Conservation (phyloP, 2,329 filamentous ascomycete species). For the Stagonosporopsis cucurbitacearum region DNA sequence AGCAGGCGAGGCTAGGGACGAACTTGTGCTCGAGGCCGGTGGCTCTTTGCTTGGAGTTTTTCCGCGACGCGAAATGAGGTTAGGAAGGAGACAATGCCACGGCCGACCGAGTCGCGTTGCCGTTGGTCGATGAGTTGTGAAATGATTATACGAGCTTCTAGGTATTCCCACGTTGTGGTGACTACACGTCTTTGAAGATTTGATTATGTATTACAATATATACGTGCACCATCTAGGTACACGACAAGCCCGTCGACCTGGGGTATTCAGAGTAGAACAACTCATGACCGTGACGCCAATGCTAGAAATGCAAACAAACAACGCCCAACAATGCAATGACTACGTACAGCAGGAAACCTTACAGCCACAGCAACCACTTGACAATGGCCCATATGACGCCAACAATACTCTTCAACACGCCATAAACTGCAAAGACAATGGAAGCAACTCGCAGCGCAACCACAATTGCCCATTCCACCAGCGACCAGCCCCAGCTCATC, state of each 20-base stretch:
- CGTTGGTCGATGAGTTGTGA: not conserved
- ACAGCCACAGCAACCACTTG: conserved; percentile 81
- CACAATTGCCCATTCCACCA: conserved; percentile 86
- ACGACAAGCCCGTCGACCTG: not conserved
- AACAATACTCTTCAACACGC: conserved; percentile 68
- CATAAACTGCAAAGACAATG: conserved; percentile 81
- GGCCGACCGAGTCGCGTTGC: not conserved
- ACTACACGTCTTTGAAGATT: not conserved
- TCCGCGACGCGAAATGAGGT: conserved; percentile 3
- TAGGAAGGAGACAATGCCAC: not conserved
- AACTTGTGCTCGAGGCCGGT: not conserved
- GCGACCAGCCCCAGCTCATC: conserved; percentile 76
- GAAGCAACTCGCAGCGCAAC: conserved; percentile 94
- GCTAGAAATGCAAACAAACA: conserved; percentile 1
- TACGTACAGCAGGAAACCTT: not conserved
- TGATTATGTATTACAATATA: conserved; percentile 6
- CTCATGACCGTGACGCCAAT: not conserved
- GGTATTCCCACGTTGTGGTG: not conserved
- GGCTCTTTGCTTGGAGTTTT: conserved; percentile 5
- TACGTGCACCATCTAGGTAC: not conserved
- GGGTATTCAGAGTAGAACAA: not conserved
- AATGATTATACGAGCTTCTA: not conserved
- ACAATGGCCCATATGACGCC: conserved; percentile 65
- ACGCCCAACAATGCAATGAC: not conserved
- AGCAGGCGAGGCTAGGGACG: not conserved